Percentiles rank a stretch among this genome's conserved stretches.
phyloP scores from a whole-genome alignment of 768 basidiomycete genomes.

The Russula dissimulans region DNA sequence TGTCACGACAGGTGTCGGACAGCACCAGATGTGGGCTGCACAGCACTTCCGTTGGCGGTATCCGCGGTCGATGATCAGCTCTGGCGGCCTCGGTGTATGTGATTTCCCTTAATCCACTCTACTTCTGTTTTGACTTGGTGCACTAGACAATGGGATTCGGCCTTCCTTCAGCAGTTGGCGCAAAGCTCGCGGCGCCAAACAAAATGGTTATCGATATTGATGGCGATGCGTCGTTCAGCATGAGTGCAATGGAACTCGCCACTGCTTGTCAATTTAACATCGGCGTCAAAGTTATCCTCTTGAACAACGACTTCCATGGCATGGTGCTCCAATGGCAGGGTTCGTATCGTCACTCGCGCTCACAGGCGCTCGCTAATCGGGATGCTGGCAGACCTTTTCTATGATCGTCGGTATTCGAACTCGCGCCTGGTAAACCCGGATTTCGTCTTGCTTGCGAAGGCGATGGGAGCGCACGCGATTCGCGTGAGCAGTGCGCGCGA shows the following conservation, averaged over 20 bases:
- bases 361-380: background rate
- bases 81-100: conserved; percentile 88
- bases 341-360: conserved; percentile 27
- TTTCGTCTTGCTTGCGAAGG: conserved; percentile 82
- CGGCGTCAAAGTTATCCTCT: conserved; percentile 86
- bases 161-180: conserved; percentile 88
- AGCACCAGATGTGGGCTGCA: conserved; percentile 99
- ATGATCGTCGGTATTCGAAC: conserved; percentile 91
- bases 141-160: conserved; percentile 95
- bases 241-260: conserved; percentile 98
- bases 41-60: conserved; percentile 88
- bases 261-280: conserved; percentile 88
- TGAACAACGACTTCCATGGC: conserved; percentile 98
- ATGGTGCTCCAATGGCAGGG: conserved; percentile 99
- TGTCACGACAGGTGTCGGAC: conserved; percentile 85
- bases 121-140: background rate
- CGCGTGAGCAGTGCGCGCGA: conserved; percentile 62
- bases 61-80: conserved; percentile 83
- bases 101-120: background rate
- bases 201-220: conserved; percentile 96
- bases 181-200: conserved; percentile 90
- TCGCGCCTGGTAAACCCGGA: conserved; percentile 94
- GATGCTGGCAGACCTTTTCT: conserved; percentile 68
- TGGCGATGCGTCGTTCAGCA: conserved; percentile 96
- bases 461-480: conserved; percentile 91